phyloP scores from a whole-genome alignment of 2,329 filamentous ascomycete species.

The Exophiala mesophila region DNA sequence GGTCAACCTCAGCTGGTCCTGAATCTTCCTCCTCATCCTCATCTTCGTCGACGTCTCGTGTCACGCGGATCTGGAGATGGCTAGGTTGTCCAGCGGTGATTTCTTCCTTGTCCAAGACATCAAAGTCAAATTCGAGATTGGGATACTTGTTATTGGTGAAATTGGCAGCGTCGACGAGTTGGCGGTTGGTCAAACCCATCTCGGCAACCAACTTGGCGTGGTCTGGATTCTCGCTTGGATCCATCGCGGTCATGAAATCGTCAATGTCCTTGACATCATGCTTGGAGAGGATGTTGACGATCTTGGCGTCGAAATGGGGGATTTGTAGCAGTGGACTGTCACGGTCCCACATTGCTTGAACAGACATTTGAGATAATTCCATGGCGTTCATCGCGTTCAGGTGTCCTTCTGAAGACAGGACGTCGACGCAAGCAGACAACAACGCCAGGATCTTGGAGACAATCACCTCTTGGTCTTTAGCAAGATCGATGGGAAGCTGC shows the following conservation, averaged over 20 bases:
- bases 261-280: constrained; percentile 83
- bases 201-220: constrained; percentile 69
- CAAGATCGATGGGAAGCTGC: constrained; percentile 91
- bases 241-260: constrained; percentile 99
- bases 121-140: constrained; percentile 85
- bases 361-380: constrained; percentile 99
- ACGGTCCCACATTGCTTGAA: constrained; percentile 98
- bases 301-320: constrained; percentile 81
- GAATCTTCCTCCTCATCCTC: constrained; percentile 36
- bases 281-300: constrained; percentile 46
- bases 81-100: constrained; percentile 76
- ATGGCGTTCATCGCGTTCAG: constrained; percentile 97
- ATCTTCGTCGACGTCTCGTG: constrained; percentile 64
- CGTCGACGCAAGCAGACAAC: constrained; percentile 87
- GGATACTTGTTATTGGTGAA: constrained; percentile 98
- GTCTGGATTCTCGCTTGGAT: constrained; percentile 82
- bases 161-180: constrained; percentile 81
- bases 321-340: constrained; percentile 97
- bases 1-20: constrained; percentile 57
- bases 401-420: constrained; percentile 90
- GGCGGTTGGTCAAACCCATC: constrained; percentile 71
- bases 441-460: constrained; percentile 79
- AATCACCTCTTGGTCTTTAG: constrained; percentile 90
- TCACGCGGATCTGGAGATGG: constrained; percentile 77
- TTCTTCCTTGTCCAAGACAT: constrained; percentile 73